These are phyloP conservation scores for Rhodotorula diobovata DNA, from an alignment of 768 basidiomycete species.

Conservation along the genomic window DNA sequence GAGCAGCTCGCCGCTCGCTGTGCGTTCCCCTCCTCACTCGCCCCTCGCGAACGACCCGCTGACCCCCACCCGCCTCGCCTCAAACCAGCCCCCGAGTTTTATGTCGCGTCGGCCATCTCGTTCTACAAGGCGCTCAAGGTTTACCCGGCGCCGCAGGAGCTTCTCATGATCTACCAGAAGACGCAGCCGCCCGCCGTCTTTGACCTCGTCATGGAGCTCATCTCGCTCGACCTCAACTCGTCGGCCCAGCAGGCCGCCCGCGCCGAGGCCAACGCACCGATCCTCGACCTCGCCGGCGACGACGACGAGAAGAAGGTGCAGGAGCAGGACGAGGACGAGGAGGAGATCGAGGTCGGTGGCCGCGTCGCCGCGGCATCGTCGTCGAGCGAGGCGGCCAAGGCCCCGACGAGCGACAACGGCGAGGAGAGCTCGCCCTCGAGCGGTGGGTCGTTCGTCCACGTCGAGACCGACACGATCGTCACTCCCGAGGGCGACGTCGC, in stretches of 20 bases:
- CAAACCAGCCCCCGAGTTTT: constrained; percentile 64
- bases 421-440: constrained; percentile 6
- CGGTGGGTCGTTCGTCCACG: constrained; percentile 31
- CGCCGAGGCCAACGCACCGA: not conserved
- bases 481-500: constrained; percentile 11
- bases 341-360: not conserved
- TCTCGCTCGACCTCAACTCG: constrained; percentile 59
- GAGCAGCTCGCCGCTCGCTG: constrained; percentile 77
- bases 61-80: too few species aligned
- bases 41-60: not conserved
- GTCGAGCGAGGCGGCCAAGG: not conserved
- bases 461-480: constrained; percentile 17
- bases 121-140: constrained; percentile 92
- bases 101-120: constrained; percentile 73
- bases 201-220: constrained; percentile 78
- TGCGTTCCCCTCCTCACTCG: constrained; percentile 46
- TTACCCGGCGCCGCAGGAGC: constrained; percentile 89
- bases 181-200: constrained; percentile 71
- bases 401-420: constrained; percentile 3
- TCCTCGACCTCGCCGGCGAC: constrained; percentile 10
- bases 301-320: constrained; percentile 5
- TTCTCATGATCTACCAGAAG: constrained; percentile 90
- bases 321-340: constrained; percentile 8
- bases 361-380: not conserved
- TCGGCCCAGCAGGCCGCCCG: not conserved